Base-by-base conservation (phyloP, 2,329 filamentous ascomycete genomes). In the Venturiaceae sp. region DNA sequence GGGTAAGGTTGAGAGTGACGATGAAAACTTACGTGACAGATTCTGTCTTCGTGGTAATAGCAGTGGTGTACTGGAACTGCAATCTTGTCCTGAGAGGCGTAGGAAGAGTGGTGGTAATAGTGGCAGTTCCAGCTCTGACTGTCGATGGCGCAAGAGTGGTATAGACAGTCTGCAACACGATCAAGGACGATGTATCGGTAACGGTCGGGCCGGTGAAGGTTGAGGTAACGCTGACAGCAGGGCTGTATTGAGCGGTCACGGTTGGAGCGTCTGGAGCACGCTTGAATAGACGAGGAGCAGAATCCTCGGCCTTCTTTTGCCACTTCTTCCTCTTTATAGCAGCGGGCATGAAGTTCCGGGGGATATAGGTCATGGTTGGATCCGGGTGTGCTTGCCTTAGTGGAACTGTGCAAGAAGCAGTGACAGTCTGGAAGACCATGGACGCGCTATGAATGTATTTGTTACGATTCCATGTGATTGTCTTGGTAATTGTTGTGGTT, bases 351-450 rank as follows among this genome's bases (percentile, higher is more conserved):
- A 53, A 53, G 52, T 37, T 34, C 19, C 1, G 2, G 16, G 52
- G 52, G 7, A 33, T 13, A n/a, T 53, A 53, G n/a, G 30, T 34
- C 32, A 53, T 53, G 52, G 13, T 34, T 34, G 52, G 52, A 62
- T 73, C 71, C 34, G 55, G 61, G 3, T 41, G 58, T 0, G 59
- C 2, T 34, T 65, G 64, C 14, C 63, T 61, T 1, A 47, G 57
- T 2, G 70, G 69, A 16, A 63, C 55, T 7, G 63, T 66, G 65
- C 70, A 72, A n/a, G 59, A 65, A 5, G 69, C 67, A 2, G 71
- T 72, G 23, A 62, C 61, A 32, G 69, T 71, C 34, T 60, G 64
- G 23, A 66, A 69, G 23, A 55, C 33, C 62, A 56, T 60, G 46
- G 16, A 26, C 21, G 67, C 59, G 3, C 56, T 46, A 21, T 63